Base-by-base conservation (phyloP, 2,329 filamentous ascomycete genomes). In the Diaporthe amygdali region DNA sequence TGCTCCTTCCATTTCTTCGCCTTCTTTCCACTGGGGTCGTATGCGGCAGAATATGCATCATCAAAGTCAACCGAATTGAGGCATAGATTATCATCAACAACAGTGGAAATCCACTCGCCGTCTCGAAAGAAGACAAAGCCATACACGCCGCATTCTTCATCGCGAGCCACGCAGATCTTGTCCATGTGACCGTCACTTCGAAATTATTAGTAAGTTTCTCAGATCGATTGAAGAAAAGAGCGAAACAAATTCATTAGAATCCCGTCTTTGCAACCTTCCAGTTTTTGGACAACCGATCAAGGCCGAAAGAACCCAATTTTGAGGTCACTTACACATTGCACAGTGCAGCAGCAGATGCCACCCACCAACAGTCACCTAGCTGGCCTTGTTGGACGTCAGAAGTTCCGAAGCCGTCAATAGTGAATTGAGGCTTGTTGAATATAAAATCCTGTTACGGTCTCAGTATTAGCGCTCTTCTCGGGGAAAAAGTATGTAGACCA, bases 81-180 rank as follows among this genome's bases (percentile, higher is more conserved):
- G 76, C 90, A 92, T 9, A 93, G 84, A 76, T 93, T 93, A 78
- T 94, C 92, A 76, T 94, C 92, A 55, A 94, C 88, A 54, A 94
- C 90, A 51, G 90, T 90, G 30, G 90, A 89, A 61, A 91, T 87
- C 92, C 92, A 94, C 78, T 93, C 91, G 59, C 91, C 91, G 74
- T 94, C 82, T 77, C 92, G 85, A 78, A 91, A 89, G 78, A 94
- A 93, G 37, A 94, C 91, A 75, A 94, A 93, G 5, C 92, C 92
- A 75, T 94, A 94, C 2, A 93, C 91, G 7, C 92, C 92, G 54
- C 82, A 93, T 83, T 77, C 88, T 82, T 93, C 90, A 74, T 94
- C 88, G 8, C 88, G 85, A 8, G 87, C 89, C 46, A 94, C 89
- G 74, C 92, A 94, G 8, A 94, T 85, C 71, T 86, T 87, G 69